Base-by-base conservation (phyloP, 2,329 filamentous ascomycete species). In the Fusarium newnesense region DNA sequence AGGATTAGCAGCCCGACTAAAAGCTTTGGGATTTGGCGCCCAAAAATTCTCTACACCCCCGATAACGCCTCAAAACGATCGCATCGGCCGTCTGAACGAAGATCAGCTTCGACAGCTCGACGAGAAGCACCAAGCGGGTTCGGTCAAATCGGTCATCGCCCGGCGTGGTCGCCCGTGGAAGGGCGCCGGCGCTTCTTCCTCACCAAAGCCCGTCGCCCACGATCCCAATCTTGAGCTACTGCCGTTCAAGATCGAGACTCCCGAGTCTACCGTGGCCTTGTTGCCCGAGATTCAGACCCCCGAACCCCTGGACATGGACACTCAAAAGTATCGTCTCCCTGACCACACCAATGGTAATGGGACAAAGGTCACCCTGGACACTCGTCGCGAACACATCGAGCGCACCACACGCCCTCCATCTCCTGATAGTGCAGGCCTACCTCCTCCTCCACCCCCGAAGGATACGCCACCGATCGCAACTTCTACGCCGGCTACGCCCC, bases 101-200 rank as follows among this genome's bases (percentile, higher is more conserved):
- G 86, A 91, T 73, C 91, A 94, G 77, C 86, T 94, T 65, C 88
- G 90, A 75, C 87, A 90, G 77, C 87, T 94, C 76, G 92, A 95
- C 83, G 85, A 89, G 74, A 88, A 89, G 67, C 91, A 93, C 79
- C 87, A 88, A 74, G 87, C 89, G 67, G 85, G 85, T 78, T 89
- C 88, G 30, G 72, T 79, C 79, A 73, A 79, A 79, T 71, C 84
- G 85, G 73, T 84, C 74, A 84, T 93, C 76, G 86, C 91, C 81
- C 87, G 91, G 79, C 88, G 91, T 77, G 92, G 92, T 79, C 90
- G 90, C 78, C 88, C 92, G 76, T 94, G 92, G 92, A 93, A 89
- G 84, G 91, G 90, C 80, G 87, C 88, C 79, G 87, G 89, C 79
- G 76, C 78, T 74, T 77, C 75, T 64, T 71, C 81, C 58, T 74